These are phyloP conservation scores for Salvia sclarea DNA, from an alignment of 305 asterid species.

Conservation along the genomic window DNA sequence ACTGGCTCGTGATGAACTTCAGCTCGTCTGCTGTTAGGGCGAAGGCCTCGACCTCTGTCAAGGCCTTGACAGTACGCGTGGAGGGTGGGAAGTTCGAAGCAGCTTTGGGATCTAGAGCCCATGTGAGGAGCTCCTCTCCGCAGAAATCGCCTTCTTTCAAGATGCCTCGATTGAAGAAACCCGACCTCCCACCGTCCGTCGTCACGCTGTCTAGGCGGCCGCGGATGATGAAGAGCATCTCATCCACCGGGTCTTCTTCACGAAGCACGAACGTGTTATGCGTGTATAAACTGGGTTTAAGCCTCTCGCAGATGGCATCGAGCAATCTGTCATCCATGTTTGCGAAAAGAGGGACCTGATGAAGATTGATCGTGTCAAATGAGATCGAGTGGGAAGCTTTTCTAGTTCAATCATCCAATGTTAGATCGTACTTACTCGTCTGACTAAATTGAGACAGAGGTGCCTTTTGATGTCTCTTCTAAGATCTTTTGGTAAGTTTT, in stretches of 20 bases:
- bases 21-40: slow-evolving; percentile 90
- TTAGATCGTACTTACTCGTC: slow-evolving; percentile 58
- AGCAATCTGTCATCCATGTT: slow-evolving; percentile 94
- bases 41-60: slow-evolving; percentile 93
- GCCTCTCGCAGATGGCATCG: slow-evolving; percentile 94
- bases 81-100: slow-evolving; percentile 89
- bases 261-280: slow-evolving; percentile 78
- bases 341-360: slow-evolving; percentile 97
- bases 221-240: slow-evolving; percentile 90
- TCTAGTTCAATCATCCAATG: not conserved
- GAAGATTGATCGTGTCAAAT: slow-evolving; percentile 10
- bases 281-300: slow-evolving; percentile 90
- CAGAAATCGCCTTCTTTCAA: slow-evolving; percentile 89
- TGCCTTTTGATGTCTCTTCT: slow-evolving; percentile 95
- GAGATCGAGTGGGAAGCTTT: no score
- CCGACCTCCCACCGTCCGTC: slow-evolving; percentile 95
- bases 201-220: slow-evolving; percentile 94
- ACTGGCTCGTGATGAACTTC: slow-evolving; percentile 84
- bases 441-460: slow-evolving; percentile 88
- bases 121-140: slow-evolving; percentile 97
- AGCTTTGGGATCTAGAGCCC: slow-evolving; percentile 95
- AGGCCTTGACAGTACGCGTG: slow-evolving; percentile 86
- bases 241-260: slow-evolving; percentile 96
- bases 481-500: slow-evolving; percentile 86
- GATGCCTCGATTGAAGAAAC: slow-evolving; percentile 83